Evolutionary conservation across 208 protist species (phyloP).

Genomic region (Vickermania spadyakhi): DNA sequence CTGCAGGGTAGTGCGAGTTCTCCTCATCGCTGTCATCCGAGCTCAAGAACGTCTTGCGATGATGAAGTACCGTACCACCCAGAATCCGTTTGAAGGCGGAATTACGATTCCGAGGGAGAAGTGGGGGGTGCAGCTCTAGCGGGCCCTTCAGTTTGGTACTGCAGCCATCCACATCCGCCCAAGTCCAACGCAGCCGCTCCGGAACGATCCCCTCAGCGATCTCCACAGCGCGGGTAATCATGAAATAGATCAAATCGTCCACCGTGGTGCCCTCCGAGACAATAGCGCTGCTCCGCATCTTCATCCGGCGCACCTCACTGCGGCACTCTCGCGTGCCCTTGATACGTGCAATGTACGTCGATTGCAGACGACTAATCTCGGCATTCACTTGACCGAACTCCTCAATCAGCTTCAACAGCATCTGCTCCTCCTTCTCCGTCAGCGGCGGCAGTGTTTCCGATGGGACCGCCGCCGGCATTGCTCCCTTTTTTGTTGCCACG

Average conservation of each 20-base stretch:
- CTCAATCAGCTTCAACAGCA: conserved; percentile 22
- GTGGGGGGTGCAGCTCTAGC: conserved; percentile 59
- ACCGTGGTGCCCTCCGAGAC: conserved; percentile 65
- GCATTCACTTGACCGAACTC: conserved; percentile 24
- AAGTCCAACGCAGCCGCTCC: conserved; percentile 26
- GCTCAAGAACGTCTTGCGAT: conserved; percentile 73
- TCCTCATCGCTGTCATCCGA: conserved; percentile 77
- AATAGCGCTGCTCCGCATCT: conserved; percentile 64
- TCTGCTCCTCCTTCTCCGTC: conserved; percentile 44
- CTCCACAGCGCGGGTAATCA: conserved; percentile 74
- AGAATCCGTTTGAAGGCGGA: conserved; percentile 12
- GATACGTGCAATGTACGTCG: conserved; percentile 53
- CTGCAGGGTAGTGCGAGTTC: conserved; percentile 63
- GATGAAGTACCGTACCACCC: conserved; percentile 17
- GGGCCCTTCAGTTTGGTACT: conserved; percentile 42
- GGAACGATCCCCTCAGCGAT: conserved; percentile 40
- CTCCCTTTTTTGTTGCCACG: neutral
- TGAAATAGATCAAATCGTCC: conserved; percentile 69
- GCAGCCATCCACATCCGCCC: conserved; percentile 75
- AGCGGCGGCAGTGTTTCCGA: neutral
- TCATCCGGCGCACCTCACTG: conserved; percentile 50
- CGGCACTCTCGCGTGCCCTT: conserved; percentile 42
- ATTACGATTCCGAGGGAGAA: conserved; percentile 18
- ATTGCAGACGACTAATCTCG: conserved; percentile 52
- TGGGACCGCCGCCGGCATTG: neutral